Evolutionary conservation across 2,329 filamentous ascomycete genomes (phyloP), one percentile per base, ranked within the genome.

Genomic region (Phaeosphaeria sp.): DNA sequence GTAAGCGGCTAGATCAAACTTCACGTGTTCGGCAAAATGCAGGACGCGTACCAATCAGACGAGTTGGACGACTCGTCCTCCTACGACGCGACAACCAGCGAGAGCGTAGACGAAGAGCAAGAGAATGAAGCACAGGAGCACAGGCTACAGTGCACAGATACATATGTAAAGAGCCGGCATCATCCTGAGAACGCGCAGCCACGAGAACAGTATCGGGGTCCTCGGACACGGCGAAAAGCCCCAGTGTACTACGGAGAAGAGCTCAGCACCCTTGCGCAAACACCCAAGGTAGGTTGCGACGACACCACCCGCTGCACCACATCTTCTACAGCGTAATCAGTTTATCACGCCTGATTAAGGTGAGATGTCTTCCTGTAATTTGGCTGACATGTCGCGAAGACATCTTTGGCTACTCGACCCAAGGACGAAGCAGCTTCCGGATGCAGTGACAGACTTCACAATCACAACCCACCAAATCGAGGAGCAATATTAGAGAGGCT

Each of bases 1-100:
- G 30, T 13, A 63, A 63, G 57, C 59, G 56, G 50, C 58, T 65
- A 60, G 60, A 53, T 50, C 41, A 48, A 49, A 39, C 20, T 47
- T 65, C 67, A 72, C 70, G 68, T 72, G 71, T 50, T 65, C 65
- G 64, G 62, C 65, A 69, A 60, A 21, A 67, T 63, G 54, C 52
- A 63, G 58, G 64, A 57, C 56, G 43, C 50, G 49, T 58, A 55
- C 67, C 67, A 70, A 70, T 69, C 64, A 70, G 60, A 64, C 21
- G 47, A 58, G 27, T 51, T 64, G 60, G 59, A 63, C 52, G 56
- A 65, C 42, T 54, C 58, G 42, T 43, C 47, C 22, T 51, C 49
- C 55, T 50, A 57, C 36, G 39, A 53, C 20, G 20, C 55, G 49
- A 47, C 55, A 39, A 17, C 59, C 46, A 55, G 44, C 46, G 36